These are phyloP conservation scores for Hypoxylon sp. DNA, from an alignment of 2,329 filamentous ascomycete genomes.

Conservation along the genomic window DNA sequence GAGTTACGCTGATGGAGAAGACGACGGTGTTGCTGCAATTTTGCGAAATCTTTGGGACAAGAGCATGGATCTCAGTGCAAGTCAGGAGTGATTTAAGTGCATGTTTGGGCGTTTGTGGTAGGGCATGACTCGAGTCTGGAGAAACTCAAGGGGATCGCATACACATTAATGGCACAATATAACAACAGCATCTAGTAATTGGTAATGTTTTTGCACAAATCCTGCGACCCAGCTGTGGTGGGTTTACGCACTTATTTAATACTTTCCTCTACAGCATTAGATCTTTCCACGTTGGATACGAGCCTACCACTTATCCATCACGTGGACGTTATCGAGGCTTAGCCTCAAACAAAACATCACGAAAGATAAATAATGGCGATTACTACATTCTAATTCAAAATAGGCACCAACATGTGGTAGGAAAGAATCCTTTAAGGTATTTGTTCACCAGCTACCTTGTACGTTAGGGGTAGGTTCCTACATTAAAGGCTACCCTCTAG, in stretches of 20 bases:
- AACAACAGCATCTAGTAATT: constrained; percentile 36
- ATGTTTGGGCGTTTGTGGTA: constrained; percentile 33
- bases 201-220: constrained; percentile 26
- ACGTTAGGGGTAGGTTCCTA: background rate
- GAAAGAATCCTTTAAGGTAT: background rate
- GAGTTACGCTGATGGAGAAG: constrained; percentile 65
- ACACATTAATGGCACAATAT: constrained; percentile 25
- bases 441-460: background rate
- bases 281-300: background rate
- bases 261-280: background rate
- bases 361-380: background rate
- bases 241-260: constrained; percentile 3
- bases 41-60: constrained; percentile 75
- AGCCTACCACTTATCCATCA: background rate
- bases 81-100: constrained; percentile 60
- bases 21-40: constrained; percentile 66
- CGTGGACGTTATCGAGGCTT: background rate
- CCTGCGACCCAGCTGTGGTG: constrained; percentile 3
- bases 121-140: constrained; percentile 21
- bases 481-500: background rate
- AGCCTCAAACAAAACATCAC: background rate
- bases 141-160: constrained; percentile 8
- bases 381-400: background rate
- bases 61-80: constrained; percentile 70
- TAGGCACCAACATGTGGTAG: background rate